Evolutionary conservation across 371 early-diverging fungal genomes (phyloP), one percentile per base, ranked within the genome.

Genomic region (Fennellomyces sp.): DNA sequence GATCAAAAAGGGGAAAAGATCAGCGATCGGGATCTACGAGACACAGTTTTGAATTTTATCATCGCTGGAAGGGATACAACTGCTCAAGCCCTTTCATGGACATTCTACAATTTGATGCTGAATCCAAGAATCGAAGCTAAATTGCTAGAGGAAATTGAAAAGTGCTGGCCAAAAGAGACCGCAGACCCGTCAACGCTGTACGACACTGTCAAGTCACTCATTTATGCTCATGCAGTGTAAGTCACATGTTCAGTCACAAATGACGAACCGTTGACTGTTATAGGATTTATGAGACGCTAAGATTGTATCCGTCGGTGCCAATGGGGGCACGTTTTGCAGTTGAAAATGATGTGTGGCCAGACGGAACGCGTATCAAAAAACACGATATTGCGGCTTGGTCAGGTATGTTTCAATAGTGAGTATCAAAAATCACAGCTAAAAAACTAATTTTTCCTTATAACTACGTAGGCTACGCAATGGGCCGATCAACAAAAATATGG

Each of bases 301-400:
- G 92, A 6, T 75, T 88, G 6, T 79, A 91, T 66, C 90, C 92
- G 1, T 79, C 86, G 2, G 91, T 92, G 0, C 93, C 94, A 12
- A 56, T 60, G 11, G 85, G 89, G 38, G 60, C 73, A 19, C 91
- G 90, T 69, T 63, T 71, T 23, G 88, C 88, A 25, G 66, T 87
- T 5, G 63, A 81, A 17, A 89, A 89, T 59, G 87, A 87, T 63
- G 52, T 86, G 7, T 78, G 88, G 61, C 93, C 93, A 0, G 88
- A 89, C 54, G 89, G 91, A 2, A 80, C 82, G 19, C 66, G 60
- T 1, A 75, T 92, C 21, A 71, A 75, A 41, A 80, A 81, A 52
- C 86, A 85, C 1, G 83, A 86, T 30, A 69, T 66, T 35, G 56
- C 86, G 2, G 54, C 66, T 7, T 88, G 82, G 85, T 69, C 31